Base-by-base conservation (phyloP, 192 early-diverging fungal genomes). In the Backusella parvicylindrica region DNA sequence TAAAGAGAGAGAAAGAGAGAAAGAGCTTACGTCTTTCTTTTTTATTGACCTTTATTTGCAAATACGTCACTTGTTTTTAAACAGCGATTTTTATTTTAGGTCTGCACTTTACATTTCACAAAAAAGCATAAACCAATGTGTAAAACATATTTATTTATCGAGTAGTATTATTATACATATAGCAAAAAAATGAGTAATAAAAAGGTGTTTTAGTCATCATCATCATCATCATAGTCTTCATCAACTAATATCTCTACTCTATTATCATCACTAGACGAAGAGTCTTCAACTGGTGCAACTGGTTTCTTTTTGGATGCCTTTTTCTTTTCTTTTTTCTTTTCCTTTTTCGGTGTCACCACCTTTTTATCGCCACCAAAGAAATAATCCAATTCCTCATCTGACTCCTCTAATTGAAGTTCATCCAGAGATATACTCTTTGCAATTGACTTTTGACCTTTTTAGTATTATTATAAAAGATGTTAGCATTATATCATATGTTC, bases 231-330 rank as follows among this genome's bases (percentile, higher is more conserved):
- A 68, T 76, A 76, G 37, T 76, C 75, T 40, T 76, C 75, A 41
- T 76, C 75, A 21, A 13, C 68, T 64, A 76, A 68, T 56, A 76
- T 76, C 31, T 76, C 75, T 41, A 76, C 50, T 5, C 71, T 31
- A 18, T 56, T 26, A 3, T 60, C 68, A 31, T 70, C 50, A 2
- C n/a, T 35, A 16, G 32, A 53, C 6, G 53, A 50, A 30, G 66
- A 68, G 8, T 12, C 21, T 26, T 33, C 9, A 11, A 23, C n/a
- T n/a, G n/a, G n/a, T 36, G 2, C n/a, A 12, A 68, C 66, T 21
- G 66, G 36, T 23, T 68, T 30, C 16, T 68, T 35, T n/a, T 49
- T 47, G 4, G 26, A 9, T n/a, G 28, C 21, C 16, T 31, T 31
- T 38, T 64, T 40, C n/a, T 12, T 18, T 47, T 70, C 31, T 13